Conservation (phyloP, 2,329 filamentous ascomycete species). For the Dactylella cylindrospora region DNA sequence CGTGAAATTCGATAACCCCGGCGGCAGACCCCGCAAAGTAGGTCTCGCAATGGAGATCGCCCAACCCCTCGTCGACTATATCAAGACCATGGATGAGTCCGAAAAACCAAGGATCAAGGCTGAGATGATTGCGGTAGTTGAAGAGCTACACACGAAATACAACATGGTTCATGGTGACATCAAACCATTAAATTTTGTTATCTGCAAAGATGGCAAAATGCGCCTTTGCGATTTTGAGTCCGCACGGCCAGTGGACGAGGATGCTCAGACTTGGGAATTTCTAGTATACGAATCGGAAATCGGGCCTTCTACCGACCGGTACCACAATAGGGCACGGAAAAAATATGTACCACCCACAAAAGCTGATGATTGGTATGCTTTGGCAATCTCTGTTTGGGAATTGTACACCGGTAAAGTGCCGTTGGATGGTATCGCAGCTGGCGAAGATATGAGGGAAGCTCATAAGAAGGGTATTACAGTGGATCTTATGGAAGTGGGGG, state of each 20-base stretch:
- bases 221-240: constrained; percentile 16
- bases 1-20: constrained; percentile 9
- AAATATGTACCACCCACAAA: constrained; percentile 10
- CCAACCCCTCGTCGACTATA: constrained; percentile 4
- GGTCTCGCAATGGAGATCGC: constrained; percentile 18
- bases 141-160: constrained; percentile 10
- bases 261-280: constrained; percentile 1
- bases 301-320: not conserved
- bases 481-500: constrained; percentile 3
- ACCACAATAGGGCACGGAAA: constrained; percentile 1
- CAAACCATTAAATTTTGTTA: constrained; percentile 10
- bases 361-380: constrained; percentile 16
- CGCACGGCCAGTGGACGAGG: constrained; percentile 3
- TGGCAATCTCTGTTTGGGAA: constrained; percentile 19
- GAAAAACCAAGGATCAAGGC: constrained; percentile 11
- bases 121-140: constrained; percentile 12
- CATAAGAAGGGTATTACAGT: not conserved
- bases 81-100: constrained; percentile 3
- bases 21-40: constrained; percentile 7
- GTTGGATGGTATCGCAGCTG: not conserved
- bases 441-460: not conserved
- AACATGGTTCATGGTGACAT: constrained; percentile 25
- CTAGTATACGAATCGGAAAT: not conserved
- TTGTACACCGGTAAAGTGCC: constrained; percentile 6
- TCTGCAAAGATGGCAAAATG: constrained; percentile 11